Base-by-base conservation (phyloP, 108 stramenopile species). In the Skeletonema grethae region DNA sequence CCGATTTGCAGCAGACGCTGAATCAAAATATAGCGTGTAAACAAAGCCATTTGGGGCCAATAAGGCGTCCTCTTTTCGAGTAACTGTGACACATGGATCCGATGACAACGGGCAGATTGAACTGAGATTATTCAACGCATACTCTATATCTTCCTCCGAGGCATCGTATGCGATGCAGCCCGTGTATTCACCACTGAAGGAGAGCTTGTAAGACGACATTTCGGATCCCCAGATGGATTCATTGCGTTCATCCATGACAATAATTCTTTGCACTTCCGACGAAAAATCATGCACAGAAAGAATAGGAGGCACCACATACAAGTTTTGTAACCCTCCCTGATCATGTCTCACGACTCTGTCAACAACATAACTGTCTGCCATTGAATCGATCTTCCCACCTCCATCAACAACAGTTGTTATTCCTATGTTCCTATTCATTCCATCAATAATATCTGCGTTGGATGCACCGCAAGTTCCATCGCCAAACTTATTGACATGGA, bases 41-140 rank as follows among this genome's bases (percentile, higher is more conserved):
- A 90, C 69, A 76, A 76, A 79, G 22, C 90, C 90, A 76, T 86
- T 88, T 28, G 90, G 90, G 11, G 87, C 87, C n/a, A 53, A 61
- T 1, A 70, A 58, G 15, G 79, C 31, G 62, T 88, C 87, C 12
- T 66, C 59, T 11, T 65, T 45, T 24, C 89, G 76, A 30, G 87
- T 87, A 20, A 90, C 88, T 7, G 86, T 84, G 11, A 90, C 85
- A 66, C 80, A 77, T 61, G 63, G 57, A 5, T 67, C 76, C 43
- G 8, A 38, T 16, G 55, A 68, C 41, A n/a, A n/a, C 63, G 67
- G 53, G 57, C 76, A 82, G 28, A 75, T 34, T 0, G 70, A 38
- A 22, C 22, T 50, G 13, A 87, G 58, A 32, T 70, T 61, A 56
- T 76, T 67, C 43, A 87, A 56, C 43, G 58, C 80, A 1, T 65